These are phyloP conservation scores for Coix lacrymajobi DNA, from an alignment of 176 grass and related monocot genomes.

Conservation along the genomic window DNA sequence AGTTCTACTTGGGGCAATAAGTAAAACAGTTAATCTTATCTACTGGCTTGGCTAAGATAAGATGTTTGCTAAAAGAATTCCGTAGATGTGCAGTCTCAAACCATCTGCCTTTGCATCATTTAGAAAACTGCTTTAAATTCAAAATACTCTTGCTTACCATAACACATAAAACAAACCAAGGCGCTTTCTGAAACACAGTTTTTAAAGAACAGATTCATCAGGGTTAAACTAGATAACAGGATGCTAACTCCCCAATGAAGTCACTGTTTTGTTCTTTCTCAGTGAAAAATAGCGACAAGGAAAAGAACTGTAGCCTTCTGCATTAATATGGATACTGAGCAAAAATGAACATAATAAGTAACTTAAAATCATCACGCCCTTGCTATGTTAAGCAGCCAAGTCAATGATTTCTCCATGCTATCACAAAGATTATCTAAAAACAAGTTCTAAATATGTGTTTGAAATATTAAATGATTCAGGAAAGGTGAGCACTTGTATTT, in stretches of 20 bases:
- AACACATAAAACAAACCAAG: neutral
- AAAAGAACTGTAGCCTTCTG: neutral
- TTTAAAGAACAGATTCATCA: neutral
- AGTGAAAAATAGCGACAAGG: neutral
- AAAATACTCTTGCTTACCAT: neutral
- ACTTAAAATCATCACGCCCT: neutral
- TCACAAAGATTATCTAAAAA: neutral
- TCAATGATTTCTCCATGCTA: constrained; percentile 8
- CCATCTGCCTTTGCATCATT: neutral
- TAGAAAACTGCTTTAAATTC: neutral
- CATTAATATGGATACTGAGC: neutral
- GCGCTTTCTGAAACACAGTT: neutral
- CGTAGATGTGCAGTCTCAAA: neutral
- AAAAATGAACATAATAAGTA: neutral
- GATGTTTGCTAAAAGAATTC: neutral
- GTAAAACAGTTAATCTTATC: neutral
- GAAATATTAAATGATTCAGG: neutral
- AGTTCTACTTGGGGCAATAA: neutral
- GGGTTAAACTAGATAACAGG: constrained; percentile 18
- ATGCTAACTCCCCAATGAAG: neutral
- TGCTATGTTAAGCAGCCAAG: neutral
- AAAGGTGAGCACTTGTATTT: neutral
- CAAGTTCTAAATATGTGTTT: neutral
- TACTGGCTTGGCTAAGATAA: neutral
- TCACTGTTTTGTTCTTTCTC: neutral